These are phyloP conservation scores for Trypanosoma cruzi DNA, from an alignment of 208 protist species.

Conservation along the genomic window DNA sequence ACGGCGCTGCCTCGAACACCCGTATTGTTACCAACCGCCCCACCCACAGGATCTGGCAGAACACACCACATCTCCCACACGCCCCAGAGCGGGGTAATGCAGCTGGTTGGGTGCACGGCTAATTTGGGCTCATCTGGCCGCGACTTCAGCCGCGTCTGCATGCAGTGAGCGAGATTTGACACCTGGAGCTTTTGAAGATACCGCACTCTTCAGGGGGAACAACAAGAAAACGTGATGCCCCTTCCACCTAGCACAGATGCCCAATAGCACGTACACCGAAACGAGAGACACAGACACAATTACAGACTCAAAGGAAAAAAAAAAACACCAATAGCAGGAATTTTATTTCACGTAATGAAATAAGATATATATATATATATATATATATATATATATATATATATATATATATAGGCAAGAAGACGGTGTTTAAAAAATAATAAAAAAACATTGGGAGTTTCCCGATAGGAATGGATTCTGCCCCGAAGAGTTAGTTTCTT, in stretches of 20 bases:
- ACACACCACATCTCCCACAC: constrained; percentile 92
- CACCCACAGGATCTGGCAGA: constrained; percentile 32
- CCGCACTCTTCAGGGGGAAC: constrained; percentile 23
- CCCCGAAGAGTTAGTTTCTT: too few relatives aligned
- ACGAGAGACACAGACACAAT: not conserved
- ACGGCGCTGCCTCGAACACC: constrained; percentile 11
- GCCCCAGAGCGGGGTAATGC: constrained; percentile 85
- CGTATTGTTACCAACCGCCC: constrained; percentile 2
- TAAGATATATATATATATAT: too few relatives aligned
- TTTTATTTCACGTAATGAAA: not conserved
- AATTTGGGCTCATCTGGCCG: constrained; percentile 30
- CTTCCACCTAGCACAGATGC: too few relatives aligned
- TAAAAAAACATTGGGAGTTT: too few relatives aligned
- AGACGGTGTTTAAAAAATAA: too few relatives aligned
- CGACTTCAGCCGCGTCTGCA: constrained; percentile 20
- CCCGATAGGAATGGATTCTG: too few relatives aligned
- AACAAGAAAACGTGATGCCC: not conserved
- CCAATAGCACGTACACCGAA: too few relatives aligned
- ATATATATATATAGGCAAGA: too few relatives aligned
- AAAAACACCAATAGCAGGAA: not conserved
- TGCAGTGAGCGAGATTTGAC: constrained; percentile 4
- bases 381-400: too few relatives aligned
- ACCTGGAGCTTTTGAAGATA: not conserved
- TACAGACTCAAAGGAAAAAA: not conserved
- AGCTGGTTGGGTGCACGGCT: constrained; percentile 7